phyloP scores from a whole-genome alignment of 495 filamentous ascomycete genomes.

The Aspergillus biplanus region DNA sequence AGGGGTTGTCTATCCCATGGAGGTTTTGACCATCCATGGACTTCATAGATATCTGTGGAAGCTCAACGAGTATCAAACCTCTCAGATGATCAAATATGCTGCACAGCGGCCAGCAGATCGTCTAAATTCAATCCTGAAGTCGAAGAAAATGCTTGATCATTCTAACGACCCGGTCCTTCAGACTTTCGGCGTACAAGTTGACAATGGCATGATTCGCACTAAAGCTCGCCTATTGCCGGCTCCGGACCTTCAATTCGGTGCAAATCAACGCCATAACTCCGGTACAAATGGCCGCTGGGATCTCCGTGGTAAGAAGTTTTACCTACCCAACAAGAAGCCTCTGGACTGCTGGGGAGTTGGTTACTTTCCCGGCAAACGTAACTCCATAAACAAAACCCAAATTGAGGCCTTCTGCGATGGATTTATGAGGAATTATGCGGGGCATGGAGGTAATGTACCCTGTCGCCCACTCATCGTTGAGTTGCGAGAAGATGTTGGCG shows the following conservation, averaged over 20 bases:
- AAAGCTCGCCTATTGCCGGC: slow-evolving; percentile 71
- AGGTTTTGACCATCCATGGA: slow-evolving; percentile 61
- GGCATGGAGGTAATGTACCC: slow-evolving; percentile 71
- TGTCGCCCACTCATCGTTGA: slow-evolving; percentile 34
- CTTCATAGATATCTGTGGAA: slow-evolving; percentile 83
- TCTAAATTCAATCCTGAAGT: slow-evolving; percentile 61
- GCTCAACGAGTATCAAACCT: slow-evolving; percentile 67
- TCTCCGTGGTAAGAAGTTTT: slow-evolving; percentile 77
- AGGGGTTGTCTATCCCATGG: slow-evolving; percentile 74
- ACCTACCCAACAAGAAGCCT: slow-evolving; percentile 55
- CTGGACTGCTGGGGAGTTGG: slow-evolving; percentile 75
- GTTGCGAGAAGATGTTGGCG: slow-evolving; percentile 50
- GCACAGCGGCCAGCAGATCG: slow-evolving; percentile 66
- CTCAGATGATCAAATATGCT: slow-evolving; percentile 87
- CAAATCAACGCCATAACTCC: slow-evolving; percentile 55
- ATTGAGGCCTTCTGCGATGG: slow-evolving; percentile 59
- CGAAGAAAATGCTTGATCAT: slow-evolving; percentile 70
- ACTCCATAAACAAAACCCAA: slow-evolving; percentile 41
- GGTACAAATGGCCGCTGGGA: slow-evolving; percentile 77
- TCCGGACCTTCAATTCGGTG: slow-evolving; percentile 69
- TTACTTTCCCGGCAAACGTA: slow-evolving; percentile 48
- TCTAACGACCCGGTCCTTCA: slow-evolving; percentile 65
- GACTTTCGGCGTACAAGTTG: slow-evolving; percentile 70
- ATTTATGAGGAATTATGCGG: slow-evolving; percentile 64
- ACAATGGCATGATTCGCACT: slow-evolving; percentile 60